Conservation (phyloP, 345 rosid species). For the Salix arbutifolia region DNA sequence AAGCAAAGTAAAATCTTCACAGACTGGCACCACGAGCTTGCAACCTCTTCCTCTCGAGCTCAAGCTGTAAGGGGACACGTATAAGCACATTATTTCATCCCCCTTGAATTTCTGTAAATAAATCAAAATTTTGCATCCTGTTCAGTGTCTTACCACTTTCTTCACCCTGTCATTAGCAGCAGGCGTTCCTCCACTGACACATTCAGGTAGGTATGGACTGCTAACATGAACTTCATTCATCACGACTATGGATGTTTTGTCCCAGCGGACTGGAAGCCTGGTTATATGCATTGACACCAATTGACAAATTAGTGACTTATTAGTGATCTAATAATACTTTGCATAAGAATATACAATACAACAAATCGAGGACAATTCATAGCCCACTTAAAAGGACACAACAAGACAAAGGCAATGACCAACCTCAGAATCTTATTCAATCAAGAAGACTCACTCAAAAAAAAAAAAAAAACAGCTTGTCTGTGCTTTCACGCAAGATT, state of each 20-base stretch:
- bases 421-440: neutral
- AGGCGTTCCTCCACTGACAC: slow-evolving; percentile 86
- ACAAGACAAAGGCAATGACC: neutral
- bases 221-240: slow-evolving; percentile 88
- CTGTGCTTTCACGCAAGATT: neutral
- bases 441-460: neutral
- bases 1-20: slow-evolving; percentile 21
- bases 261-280: slow-evolving; percentile 99
- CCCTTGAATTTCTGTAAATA: neutral
- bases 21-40: slow-evolving; percentile 42
- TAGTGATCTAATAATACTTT: neutral
- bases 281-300: slow-evolving; percentile 7
- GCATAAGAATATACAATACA: neutral
- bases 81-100: neutral
- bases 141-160: slow-evolving; percentile 74
- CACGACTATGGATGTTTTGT: slow-evolving; percentile 80
- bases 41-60: slow-evolving; percentile 63
- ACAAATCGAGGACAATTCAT: neutral
- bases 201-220: slow-evolving; percentile 84
- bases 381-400: neutral
- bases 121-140: neutral
- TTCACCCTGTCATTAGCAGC: slow-evolving; percentile 95
- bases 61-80: slow-evolving; percentile 43
- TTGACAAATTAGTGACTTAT: neutral
- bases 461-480: neutral